phyloP scores from a whole-genome alignment of 441 rosid genomes.

The Biscutella laevigata region DNA sequence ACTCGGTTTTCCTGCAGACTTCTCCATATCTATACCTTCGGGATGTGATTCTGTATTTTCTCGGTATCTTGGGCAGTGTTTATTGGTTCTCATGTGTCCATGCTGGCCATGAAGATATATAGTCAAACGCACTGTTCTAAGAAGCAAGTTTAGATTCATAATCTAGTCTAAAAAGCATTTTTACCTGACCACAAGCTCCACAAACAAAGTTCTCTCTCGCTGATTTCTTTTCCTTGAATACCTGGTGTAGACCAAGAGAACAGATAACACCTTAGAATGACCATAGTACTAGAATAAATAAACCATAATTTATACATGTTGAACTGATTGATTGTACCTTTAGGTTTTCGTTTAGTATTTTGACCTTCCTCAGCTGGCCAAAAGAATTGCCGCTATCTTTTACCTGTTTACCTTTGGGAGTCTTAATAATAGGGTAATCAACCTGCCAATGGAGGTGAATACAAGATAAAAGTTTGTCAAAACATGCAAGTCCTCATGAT shows the following conservation, averaged over 20 bases:
- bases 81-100: constrained; percentile 99
- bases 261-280: constrained; percentile 10
- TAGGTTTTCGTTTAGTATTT: constrained; percentile 71
- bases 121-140: constrained; percentile 6
- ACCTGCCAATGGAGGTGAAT: constrained; percentile 43
- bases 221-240: constrained; percentile 85
- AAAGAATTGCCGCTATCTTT: constrained; percentile 37
- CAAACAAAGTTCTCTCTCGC: constrained; percentile 91
- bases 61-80: constrained; percentile 87
- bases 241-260: constrained; percentile 31
- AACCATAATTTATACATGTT: background rate
- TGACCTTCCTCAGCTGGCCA: constrained; percentile 50
- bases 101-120: constrained; percentile 43
- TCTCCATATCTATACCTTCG: constrained; percentile 51
- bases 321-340: constrained; percentile 37
- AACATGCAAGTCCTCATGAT: background rate
- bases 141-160: background rate
- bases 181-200: constrained; percentile 97
- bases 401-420: constrained; percentile 45
- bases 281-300: background rate
- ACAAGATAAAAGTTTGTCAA: constrained; percentile 16
- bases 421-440: constrained; percentile 41
- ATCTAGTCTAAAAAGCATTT: constrained; percentile 17
- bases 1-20: constrained; percentile 43
- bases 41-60: constrained; percentile 64